Base-by-base conservation (phyloP, 164 flowering plant species). In the Amborella trichopoda region DNA sequence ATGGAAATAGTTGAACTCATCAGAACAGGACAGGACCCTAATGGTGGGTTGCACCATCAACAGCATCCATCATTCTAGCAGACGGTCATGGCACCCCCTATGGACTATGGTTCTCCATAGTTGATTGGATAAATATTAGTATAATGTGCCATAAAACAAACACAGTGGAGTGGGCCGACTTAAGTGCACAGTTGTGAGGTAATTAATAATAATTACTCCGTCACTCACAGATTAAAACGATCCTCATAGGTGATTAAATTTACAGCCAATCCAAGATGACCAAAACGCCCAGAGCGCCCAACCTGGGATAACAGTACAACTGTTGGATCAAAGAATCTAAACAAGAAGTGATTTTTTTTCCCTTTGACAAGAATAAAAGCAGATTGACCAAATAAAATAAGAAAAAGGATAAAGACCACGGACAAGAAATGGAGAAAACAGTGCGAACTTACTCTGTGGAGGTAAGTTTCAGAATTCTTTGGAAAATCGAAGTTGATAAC, bases 231-330 rank as follows among this genome's bases (percentile, higher is more conserved):
- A 71, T 88, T 93, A 54, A 93, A 93, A 28, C 96, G 99, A 48
- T 93, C 99, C 70, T 93, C 96, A 55, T 82, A 93, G 16, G 99
- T 93, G 53, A 93, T 84, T 62, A 93, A 65, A 67, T 88, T 88
- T 53, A 93, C 96, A 45, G 99, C 99, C 45, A 93, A 64, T 2
- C 99, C 99, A 52, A 93, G 99, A 66, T 93, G 99, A 25, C 96
- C 99, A 75, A 78, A 93, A 67, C 99, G 80, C 64, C 99, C 99
- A 4, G 99, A 93, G 40, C 99, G 82, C 50, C 99, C 99, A 64
- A 93, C 96, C 99, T 93, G 64, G n/a, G 22, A 62, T 30, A 30
- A 6, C 34, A 30, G 8, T 30, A 14, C 21, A 25, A 28, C 19
- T 6, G 8, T 14, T 14, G 34, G 8, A 30, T 6, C 9, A 30